Conservation (phyloP, 2,329 filamentous ascomycete species). For the Lasiodiplodia theobromae region DNA sequence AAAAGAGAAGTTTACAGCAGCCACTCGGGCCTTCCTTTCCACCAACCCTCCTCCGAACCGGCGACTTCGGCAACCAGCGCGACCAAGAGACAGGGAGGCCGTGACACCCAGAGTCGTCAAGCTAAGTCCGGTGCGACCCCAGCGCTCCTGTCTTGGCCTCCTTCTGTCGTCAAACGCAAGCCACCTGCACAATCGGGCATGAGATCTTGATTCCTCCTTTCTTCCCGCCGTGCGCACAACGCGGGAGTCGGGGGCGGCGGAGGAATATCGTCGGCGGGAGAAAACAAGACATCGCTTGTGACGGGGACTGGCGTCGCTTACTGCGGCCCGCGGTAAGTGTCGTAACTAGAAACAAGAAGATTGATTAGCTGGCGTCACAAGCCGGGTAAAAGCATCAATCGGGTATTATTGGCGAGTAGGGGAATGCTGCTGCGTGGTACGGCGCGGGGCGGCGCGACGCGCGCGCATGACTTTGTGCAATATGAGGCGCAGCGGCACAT, state of each 20-base stretch:
- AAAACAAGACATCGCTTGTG: slow-evolving; percentile 16
- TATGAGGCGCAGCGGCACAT: slow-evolving; percentile 6
- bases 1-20: slow-evolving; percentile 5
- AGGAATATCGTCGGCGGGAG: neutral
- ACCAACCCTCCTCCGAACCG: neutral
- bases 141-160: neutral
- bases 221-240: neutral
- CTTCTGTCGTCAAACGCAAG: slow-evolving; percentile 3
- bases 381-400: slow-evolving; percentile 1
- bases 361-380: neutral
- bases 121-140: neutral
- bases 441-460: slow-evolving; percentile 18
- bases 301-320: slow-evolving; percentile 17
- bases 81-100: neutral
- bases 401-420: slow-evolving; percentile 18
- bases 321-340: slow-evolving; percentile 30
- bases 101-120: slow-evolving; percentile 1
- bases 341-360: slow-evolving; percentile 23
- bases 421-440: slow-evolving; percentile 2
- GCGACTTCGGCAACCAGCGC: neutral
- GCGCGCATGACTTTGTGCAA: slow-evolving; percentile 23
- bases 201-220: slow-evolving; percentile 8
- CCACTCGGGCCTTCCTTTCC: slow-evolving; percentile 1
- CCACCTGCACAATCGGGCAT: neutral
- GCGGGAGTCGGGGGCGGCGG: neutral